Base-by-base conservation (phyloP, 2,329 filamentous ascomycete genomes). In the Colletotrichum sp. region DNA sequence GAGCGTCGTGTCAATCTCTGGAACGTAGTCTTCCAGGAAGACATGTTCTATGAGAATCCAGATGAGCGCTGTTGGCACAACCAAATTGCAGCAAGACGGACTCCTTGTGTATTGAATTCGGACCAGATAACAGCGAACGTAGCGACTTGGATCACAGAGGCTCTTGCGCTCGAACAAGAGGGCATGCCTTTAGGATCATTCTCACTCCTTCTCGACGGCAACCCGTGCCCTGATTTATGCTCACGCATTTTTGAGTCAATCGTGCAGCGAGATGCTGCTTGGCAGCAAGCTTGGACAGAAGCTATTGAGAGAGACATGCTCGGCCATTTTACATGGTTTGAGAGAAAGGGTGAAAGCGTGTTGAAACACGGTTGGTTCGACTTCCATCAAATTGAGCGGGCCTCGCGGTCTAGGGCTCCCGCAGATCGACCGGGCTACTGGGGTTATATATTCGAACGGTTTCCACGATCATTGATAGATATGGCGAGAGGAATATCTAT, bases 261-360 rank as follows among this genome's bases (percentile, higher is more conserved):
- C 5, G 59, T 62, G 0, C 28, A 21, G 8, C 59, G 26, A n/a
- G 59, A 34, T n/a, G 59, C 30, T n/a, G 18, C 26, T 0, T 32
- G 57, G 57, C 26, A 62, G 16, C 57, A 34, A 30, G 57, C 18
- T 30, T 62, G 26, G 57, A 16, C 0, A 28, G 24, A 49, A 15
- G 0, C 16, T 18, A 28, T 16, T 59, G 0, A 28, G 24, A 0
- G 21, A 59, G 44, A 0, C 0, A 21, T 13, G 0, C 44, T 52
- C 55, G 24, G 24, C 24, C 24, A 21, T 0, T 0, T 59, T 7
- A 26, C 55, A 24, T 59, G 24, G 55, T 28, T 28, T 0, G 55
- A 59, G 24, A 28, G 18, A n/a, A n/a, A 15, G 28, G 28, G 59
- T 0, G 28, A 32, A n/a, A 26, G 12, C 59, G 59, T 62, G 28